Base-by-base conservation (phyloP, 2,329 filamentous ascomycete genomes). In the Emergomyces orientalis region DNA sequence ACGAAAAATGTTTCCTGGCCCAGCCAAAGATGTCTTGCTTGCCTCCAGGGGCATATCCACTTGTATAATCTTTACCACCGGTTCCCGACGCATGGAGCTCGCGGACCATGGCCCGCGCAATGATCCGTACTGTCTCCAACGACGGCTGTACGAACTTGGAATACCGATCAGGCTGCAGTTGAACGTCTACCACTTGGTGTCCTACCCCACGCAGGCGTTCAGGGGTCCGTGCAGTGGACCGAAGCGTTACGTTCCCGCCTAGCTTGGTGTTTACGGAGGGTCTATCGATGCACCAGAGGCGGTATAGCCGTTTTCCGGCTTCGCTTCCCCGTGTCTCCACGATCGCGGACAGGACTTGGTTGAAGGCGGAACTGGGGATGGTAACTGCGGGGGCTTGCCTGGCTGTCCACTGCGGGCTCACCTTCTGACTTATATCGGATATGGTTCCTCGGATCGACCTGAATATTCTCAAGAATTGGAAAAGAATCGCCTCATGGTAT, bases 291-390 rank as follows among this genome's bases (percentile, higher is more conserved):
- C 78, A 81, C 78, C 82, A 85, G 43, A 71, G 72, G 11, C 79
- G 70, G 62, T 82, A 81, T 41, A 85, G 66, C 3, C 68, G 72
- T 63, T 74, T 78, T 63, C 81, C 86, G 41, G 75, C 75, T 11
- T 65, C 62, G 63, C 78, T 80, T 61, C 80, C 81, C 56, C 80
- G 77, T 0, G 74, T 74, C 34, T 80, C 77, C 2, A 83, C 79
- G 9, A 86, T 75, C n/a, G 81, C 82, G 52, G 79, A 75, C 7
- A 88, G 79, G 7, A 85, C 65, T 22, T 70, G 68, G 64, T 84
- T 81, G 75, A 86, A 85, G 6, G 79, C 71, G 2, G 71, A 69
- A 0, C 75, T 67, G 14, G 75, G 70, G 34, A 78, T 68, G 62
- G 69, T 67, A 22, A 68, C 67, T 39, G 71, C 47, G 30, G 66